These are phyloP conservation scores for Naegleria fowleri DNA, from an alignment of 208 protist species.

Conservation along the genomic window DNA sequence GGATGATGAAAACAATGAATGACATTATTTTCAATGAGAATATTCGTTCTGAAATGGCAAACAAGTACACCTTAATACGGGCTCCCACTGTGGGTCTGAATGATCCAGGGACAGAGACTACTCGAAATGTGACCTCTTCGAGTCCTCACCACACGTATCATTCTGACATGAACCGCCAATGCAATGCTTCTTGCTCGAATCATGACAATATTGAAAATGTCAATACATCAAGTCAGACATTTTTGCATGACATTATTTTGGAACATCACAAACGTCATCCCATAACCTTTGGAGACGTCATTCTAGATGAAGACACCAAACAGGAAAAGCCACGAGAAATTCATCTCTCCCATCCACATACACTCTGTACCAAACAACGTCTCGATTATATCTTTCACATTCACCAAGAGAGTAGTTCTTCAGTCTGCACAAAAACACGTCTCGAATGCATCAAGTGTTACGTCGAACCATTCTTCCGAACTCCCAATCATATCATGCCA, in stretches of 20 bases:
- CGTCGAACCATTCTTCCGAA: neutral
- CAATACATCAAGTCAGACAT: too few species aligned
- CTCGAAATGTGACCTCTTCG: too few species aligned
- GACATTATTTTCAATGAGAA: neutral
- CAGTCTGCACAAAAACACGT: neutral
- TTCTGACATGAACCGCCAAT: too few species aligned
- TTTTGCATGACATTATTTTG: neutral
- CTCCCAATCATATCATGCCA: neutral
- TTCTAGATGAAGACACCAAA: neutral
- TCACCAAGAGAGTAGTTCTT: neutral
- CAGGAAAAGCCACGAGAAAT: neutral
- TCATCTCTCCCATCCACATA: neutral
- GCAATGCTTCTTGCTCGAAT: too few species aligned
- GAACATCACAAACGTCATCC: neutral
- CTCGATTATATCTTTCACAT: neutral
- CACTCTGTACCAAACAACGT: neutral
- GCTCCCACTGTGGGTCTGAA: too few species aligned
- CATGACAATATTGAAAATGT: too few species aligned
- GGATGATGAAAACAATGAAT: neutral
- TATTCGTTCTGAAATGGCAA: too few species aligned
- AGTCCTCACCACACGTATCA: too few species aligned
- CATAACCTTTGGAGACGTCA: neutral
- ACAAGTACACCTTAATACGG: too few species aligned
- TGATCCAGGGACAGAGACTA: too few species aligned
- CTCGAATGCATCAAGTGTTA: neutral